A percentile compares a stretch with the other conserved stretches of the same genome.
Conservation (phyloP, 2,329 filamentous ascomycete genomes). For the Neurospora sp. region DNA sequence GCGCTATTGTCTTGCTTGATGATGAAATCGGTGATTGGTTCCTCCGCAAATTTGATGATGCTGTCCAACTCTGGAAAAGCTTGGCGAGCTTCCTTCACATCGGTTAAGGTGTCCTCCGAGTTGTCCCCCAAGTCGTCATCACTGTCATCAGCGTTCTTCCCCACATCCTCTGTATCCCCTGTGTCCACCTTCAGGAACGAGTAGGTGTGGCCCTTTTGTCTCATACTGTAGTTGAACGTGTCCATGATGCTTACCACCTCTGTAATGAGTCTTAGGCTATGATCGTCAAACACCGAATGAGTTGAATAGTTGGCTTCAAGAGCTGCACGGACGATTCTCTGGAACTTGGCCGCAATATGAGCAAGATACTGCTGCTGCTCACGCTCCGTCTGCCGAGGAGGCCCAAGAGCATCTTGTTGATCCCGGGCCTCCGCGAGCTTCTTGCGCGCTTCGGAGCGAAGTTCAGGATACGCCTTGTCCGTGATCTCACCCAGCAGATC, state of each 20-base stretch:
- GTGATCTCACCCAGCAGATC: slow-evolving; percentile 21
- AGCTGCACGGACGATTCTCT: slow-evolving; percentile 19
- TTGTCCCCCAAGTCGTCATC: too few species aligned
- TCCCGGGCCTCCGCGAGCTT: slow-evolving; percentile 2
- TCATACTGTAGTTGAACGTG: slow-evolving; percentile 22
- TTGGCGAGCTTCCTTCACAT: too few species aligned
- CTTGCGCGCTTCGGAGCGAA: slow-evolving; percentile 15
- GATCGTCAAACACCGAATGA: slow-evolving; percentile 20
- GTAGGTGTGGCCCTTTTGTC: slow-evolving; percentile 4
- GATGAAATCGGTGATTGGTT: too few species aligned
- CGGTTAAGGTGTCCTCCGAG: too few species aligned
- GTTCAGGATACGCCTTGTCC: slow-evolving; percentile 18
- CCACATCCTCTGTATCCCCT: neutral
- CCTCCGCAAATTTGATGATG: neutral
- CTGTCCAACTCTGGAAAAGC: slow-evolving; percentile 9
- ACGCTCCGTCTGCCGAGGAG: slow-evolving; percentile 8
- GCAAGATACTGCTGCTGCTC: slow-evolving; percentile 27
- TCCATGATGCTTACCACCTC: slow-evolving; percentile 29
- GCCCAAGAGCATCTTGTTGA: slow-evolving; percentile 5
- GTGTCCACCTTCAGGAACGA: slow-evolving; percentile 1
- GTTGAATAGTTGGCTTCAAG: slow-evolving; percentile 27
- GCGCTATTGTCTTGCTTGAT: slow-evolving; percentile 10
- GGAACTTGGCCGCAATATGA: slow-evolving; percentile 24
- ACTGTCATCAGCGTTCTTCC: too few species aligned
- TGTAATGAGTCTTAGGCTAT: slow-evolving; percentile 24